phyloP scores from a whole-genome alignment of 1,284 basidiomycete species.

The Ceratobasidium sp. region DNA sequence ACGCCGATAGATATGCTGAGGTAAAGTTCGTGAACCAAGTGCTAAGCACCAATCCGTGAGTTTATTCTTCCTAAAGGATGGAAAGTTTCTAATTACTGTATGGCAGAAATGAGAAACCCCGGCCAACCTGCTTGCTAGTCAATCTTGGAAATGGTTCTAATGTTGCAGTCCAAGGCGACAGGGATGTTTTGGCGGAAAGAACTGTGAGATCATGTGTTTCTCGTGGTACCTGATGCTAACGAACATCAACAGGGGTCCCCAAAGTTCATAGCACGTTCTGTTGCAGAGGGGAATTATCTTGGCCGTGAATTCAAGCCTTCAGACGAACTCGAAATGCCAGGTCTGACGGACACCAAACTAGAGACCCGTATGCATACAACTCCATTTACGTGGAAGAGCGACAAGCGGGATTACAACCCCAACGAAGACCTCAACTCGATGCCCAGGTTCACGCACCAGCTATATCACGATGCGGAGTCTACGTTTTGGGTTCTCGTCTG shows the following conservation, averaged over 20 bases:
- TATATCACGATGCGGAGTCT: slow-evolving; percentile 29
- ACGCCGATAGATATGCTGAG: background rate
- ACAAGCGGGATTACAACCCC: background rate
- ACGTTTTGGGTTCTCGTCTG: slow-evolving; percentile 21
- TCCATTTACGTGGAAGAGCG: background rate
- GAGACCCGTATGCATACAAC: too few relatives aligned
- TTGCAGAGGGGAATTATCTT: background rate
- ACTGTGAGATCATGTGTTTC: background rate
- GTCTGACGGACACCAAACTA: background rate
- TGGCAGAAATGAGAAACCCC: background rate
- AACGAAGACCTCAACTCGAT: too few relatives aligned
- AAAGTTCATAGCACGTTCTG: slow-evolving; percentile 22
- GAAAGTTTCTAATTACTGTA: background rate
- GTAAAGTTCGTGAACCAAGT: slow-evolving; percentile 28
- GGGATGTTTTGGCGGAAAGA: slow-evolving; percentile 7
- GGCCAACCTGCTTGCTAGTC: background rate
- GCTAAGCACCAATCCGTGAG: background rate
- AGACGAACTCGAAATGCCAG: background rate
- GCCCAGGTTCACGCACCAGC: slow-evolving; percentile 8
- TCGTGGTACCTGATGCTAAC: background rate
- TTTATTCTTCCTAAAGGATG: background rate
- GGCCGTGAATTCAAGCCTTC: background rate
- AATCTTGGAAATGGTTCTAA: slow-evolving; percentile 8
- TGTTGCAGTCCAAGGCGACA: background rate
- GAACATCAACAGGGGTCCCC: background rate